phyloP scores from a whole-genome alignment of 2,329 filamentous ascomycete genomes.

The Rhytidhysteron rufulum region DNA sequence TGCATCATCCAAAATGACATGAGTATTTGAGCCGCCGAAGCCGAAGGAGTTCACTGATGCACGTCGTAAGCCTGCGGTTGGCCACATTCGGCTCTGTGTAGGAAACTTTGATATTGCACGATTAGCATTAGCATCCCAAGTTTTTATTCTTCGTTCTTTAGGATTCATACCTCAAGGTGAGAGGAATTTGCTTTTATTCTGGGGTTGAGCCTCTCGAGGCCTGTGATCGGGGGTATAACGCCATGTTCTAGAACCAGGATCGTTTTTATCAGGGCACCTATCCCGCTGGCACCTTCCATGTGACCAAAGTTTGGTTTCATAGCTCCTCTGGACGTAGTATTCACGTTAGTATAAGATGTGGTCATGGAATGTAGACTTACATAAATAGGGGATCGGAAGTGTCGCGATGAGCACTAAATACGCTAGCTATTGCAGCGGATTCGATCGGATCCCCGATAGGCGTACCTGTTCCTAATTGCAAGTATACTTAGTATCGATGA shows the following conservation, averaged over 20 bases:
- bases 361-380: background rate
- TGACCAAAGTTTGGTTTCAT: slow-evolving; percentile 16
- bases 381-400: background rate
- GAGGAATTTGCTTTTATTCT: background rate
- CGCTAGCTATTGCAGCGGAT: slow-evolving; percentile 1
- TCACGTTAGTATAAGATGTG: too few species aligned
- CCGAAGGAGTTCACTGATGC: slow-evolving; percentile 7
- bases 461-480: slow-evolving; percentile 34
- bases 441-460: slow-evolving; percentile 32
- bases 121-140: background rate
- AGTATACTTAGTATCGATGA: too few species aligned
- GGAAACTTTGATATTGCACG: background rate
- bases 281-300: slow-evolving; percentile 9
- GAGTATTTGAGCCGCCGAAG: slow-evolving; percentile 6
- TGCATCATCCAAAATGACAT: slow-evolving; percentile 4
- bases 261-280: slow-evolving; percentile 16
- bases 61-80: background rate
- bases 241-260: slow-evolving; percentile 9
- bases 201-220: slow-evolving; percentile 9
- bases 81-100: background rate
- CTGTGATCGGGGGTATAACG: slow-evolving; percentile 10
- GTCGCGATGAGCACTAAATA: background rate
- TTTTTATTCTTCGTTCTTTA: background rate
- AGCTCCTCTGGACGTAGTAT: slow-evolving; percentile 8
- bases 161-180: too few species aligned